A percentile compares a stretch with the other conserved stretches of the same genome.
Evolutionary conservation across 169 alveolate genomes (phyloP).

Genomic region (Cystoisospora suis): DNA sequence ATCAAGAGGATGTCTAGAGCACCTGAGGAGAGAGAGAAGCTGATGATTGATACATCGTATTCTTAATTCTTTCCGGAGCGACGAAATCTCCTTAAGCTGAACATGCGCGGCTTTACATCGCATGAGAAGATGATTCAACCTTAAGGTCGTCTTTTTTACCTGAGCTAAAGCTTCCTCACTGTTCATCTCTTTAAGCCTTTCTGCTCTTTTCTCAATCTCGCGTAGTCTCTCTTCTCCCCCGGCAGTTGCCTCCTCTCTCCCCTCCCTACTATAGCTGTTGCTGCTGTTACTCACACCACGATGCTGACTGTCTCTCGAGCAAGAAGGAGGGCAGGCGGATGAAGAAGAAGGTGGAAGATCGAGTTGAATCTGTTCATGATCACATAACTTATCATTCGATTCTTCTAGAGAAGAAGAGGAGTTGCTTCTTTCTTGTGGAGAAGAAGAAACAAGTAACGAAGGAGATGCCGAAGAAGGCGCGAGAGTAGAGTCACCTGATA

Average conservation of each 20-base stretch:
- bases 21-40: conserved; percentile 64
- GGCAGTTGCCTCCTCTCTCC: not conserved
- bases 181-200: conserved; percentile 35
- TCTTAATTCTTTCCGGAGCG: conserved; percentile 48
- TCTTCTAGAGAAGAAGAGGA: too few relatives aligned
- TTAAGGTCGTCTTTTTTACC: conserved; percentile 42
- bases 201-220: not conserved
- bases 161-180: conserved; percentile 47
- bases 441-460: too few relatives aligned
- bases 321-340: too few relatives aligned
- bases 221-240: not conserved
- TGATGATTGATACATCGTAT: conserved; percentile 60
- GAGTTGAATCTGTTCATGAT: too few relatives aligned
- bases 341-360: too few relatives aligned
- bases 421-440: too few relatives aligned
- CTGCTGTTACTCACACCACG: conserved; percentile 23
- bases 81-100: conserved; percentile 38
- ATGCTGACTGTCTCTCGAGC: too few relatives aligned
- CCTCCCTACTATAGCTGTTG: conserved; percentile 1
- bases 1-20: conserved; percentile 55
- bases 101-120: conserved; percentile 53
- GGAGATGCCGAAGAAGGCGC: too few relatives aligned
- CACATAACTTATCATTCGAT: too few relatives aligned
- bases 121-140: conserved; percentile 44
- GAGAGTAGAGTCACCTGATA: too few relatives aligned